These are phyloP conservation scores for Zychaea mexicana DNA, from an alignment of 371 early-diverging fungal genomes.

Conservation along the genomic window DNA sequence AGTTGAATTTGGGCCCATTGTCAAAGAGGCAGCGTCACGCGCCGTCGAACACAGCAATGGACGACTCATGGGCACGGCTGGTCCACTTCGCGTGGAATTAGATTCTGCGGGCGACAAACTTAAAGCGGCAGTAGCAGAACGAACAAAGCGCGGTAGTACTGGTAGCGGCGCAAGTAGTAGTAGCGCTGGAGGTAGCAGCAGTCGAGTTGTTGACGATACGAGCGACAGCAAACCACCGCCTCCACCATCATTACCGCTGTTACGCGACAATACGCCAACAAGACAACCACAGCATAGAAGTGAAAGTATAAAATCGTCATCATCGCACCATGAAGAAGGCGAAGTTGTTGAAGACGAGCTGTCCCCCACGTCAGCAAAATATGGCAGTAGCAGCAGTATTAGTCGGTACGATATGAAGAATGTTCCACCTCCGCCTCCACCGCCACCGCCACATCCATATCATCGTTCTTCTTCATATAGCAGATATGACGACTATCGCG, in stretches of 20 bases:
- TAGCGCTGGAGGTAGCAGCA: background rate
- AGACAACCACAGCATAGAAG: background rate
- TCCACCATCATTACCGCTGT: too few species aligned
- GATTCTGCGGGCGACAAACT: conserved; percentile 52
- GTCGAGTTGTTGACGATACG: background rate
- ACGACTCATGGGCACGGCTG: conserved; percentile 53
- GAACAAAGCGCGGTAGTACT: background rate
- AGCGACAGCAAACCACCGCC: too few species aligned
- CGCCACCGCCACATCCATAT: conserved; percentile 1
- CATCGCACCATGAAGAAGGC: conserved; percentile 33
- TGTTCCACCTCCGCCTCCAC: background rate
- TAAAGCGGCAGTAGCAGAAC: conserved; percentile 18
- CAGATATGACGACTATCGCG: conserved; percentile 29
- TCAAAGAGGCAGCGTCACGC: conserved; percentile 30
- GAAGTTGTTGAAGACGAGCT: conserved; percentile 30
- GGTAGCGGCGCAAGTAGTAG: background rate
- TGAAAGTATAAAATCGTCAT: conserved; percentile 11
- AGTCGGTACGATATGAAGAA: conserved; percentile 1
- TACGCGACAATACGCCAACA: background rate
- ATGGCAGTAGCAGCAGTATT: conserved; percentile 3
- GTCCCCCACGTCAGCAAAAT: conserved; percentile 17
- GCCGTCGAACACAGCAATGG: conserved; percentile 67
- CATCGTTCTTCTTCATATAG: conserved; percentile 11
- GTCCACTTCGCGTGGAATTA: conserved; percentile 60
- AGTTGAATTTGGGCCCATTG: conserved; percentile 35